Evolutionary conservation across 441 rosid species (phyloP).

Genomic region (Populus hybrid): DNA sequence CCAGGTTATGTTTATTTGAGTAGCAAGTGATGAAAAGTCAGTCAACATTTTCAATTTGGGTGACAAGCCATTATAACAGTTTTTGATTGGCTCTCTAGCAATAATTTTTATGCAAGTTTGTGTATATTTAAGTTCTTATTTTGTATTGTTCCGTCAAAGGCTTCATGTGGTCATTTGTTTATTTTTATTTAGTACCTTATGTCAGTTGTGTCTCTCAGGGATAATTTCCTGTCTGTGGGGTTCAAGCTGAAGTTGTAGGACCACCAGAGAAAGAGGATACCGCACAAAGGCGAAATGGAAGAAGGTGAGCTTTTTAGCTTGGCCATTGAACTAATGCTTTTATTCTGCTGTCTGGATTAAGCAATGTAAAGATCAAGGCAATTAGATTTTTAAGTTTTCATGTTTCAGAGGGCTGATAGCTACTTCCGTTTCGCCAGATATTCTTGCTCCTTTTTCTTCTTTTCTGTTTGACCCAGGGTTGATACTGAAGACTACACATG

Average conservation of each 20-base stretch:
- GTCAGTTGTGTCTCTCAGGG: constrained; percentile 30
- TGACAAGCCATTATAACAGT: neutral
- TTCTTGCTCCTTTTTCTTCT: neutral
- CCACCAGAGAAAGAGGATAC: neutral
- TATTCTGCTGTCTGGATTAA: neutral
- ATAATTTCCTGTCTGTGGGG: constrained; percentile 41
- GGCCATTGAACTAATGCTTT: neutral
- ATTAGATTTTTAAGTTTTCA: neutral
- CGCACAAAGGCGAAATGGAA: neutral
- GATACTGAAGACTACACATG: neutral
- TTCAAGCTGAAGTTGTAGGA: constrained; percentile 43
- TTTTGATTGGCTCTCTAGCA: neutral
- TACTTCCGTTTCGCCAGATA: neutral
- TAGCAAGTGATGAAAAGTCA: neutral
- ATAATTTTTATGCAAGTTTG: neutral
- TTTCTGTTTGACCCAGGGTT: neutral
- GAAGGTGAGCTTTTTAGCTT: neutral
- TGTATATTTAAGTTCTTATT: neutral
- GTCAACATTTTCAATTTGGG: neutral
- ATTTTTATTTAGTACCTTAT: neutral
- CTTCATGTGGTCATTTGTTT: neutral
- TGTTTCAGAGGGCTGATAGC: neutral
- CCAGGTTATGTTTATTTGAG: neutral
- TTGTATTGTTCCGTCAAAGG: neutral
- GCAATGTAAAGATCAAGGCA: neutral